Evolutionary conservation across 2,329 filamentous ascomycete genomes (phyloP), one percentile per base, ranked within the genome.

Genomic region (Albophoma yamanashiensis): DNA sequence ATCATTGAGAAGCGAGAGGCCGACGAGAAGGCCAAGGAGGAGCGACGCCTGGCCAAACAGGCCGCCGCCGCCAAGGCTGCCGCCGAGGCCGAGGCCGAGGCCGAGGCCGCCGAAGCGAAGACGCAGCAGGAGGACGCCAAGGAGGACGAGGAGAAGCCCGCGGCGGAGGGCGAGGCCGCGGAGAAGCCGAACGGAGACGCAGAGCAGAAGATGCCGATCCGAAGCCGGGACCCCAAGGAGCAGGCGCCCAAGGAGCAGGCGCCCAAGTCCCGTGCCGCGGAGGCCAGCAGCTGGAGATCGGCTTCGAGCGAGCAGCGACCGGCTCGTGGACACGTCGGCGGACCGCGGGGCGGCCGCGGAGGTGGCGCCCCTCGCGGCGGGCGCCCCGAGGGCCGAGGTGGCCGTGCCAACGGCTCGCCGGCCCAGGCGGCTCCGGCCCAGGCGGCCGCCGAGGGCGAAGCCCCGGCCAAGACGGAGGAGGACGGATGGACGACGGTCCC

Each of bases 21-120:
- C 0, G 91, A 94, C 1, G 91, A 94, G 64, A 94, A 92, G 78
- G 88, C 85, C 53, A 92, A 91, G 74, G 91, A 90, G 67, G 89
- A 91, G 65, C 80, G 79, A 61, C 81, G 83, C 58, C 72, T 84
- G 40, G 86, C 82, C 31, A 85, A 86, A 73, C 81, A 83, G 62
- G 81, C 79, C 43, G 79, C 79, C 36, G 79, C 76, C 11, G 79
- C 79, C 58, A 79, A 79, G 67, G 76, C 76, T 43, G 74, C 73
- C 45, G 73, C 73, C 0, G 71, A 72, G 8, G 74, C 73, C 53
- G 71, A 71, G 56, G 66, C 72, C 58, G 71, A 83, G 62, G 81
- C 79, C 42, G 75, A 73, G 50, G 73, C 73, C 0, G 71, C 72
- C 15, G 74, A 73, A 52, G 71, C 71, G 53, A 66, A 53, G 55